Base-by-base conservation (phyloP, 2,329 filamentous ascomycete species). In the Xenosphaeropsis pyriputrescens region DNA sequence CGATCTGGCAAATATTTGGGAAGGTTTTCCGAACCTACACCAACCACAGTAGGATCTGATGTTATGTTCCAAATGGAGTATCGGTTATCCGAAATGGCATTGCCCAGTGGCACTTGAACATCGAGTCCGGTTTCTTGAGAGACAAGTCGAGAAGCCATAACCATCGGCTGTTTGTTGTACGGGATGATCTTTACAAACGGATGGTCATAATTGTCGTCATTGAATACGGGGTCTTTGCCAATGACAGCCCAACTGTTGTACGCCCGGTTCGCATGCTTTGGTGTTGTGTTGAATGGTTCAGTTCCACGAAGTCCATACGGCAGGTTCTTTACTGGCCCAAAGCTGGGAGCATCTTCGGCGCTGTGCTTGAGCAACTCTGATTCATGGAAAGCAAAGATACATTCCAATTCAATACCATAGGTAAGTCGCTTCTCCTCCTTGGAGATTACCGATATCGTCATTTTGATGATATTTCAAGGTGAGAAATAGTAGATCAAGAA, bases 21-120 rank as follows among this genome's bases (percentile, higher is more conserved):
- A 11, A 36, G 9, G 11, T 26, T 33, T 11, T 12, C 16, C 5
- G 38, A 15, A 6, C 26, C 18, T n/a, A 37, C 34, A 12, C 38
- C 38, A 19, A 7, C 6, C 12, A 37, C 38, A 15, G 29, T 32
- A 4, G 15, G 18, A 17, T 40, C 38, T 13, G 32, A 19, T 8
- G 38, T 40, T n/a, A 40, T 29, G n/a, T 22, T 6, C 38, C 34
- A 40, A 7, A 32, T 6, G 13, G 15, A 17, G 18, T 40, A 32
- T 36, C 22, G n/a, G 17, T 12, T 15, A 4, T 36, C 22, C 16
- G 15, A n/a, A n/a, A 15, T n/a, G 2, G 7, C 14, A 18, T 12
- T 3, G 11, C 5, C 6, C 5, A 3, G 4, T 32, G 31, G 17
- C 11, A 15, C 17, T n/a, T 18, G 11, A 8, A 32, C 31, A 32